Conservation (phyloP, 2,329 filamentous ascomycete species). For the Simplicillium aogashimaense region DNA sequence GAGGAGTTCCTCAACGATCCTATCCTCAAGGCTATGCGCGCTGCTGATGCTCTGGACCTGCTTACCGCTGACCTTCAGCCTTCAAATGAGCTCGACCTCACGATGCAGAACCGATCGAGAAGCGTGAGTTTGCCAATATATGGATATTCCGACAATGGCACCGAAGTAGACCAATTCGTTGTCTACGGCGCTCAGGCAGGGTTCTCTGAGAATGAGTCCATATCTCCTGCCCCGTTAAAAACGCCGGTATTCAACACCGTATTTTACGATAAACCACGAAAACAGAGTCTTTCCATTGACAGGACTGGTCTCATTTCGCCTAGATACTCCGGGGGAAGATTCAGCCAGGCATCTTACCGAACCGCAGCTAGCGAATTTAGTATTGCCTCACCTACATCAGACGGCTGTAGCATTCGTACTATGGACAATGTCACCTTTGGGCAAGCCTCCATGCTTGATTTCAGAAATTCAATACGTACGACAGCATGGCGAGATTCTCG, state of each 20-base stretch:
- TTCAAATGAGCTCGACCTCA: slow-evolving; percentile 36
- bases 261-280: neutral
- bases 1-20: slow-evolving; percentile 31
- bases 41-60: slow-evolving; percentile 46
- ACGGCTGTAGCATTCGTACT: slow-evolving; percentile 21
- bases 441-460: slow-evolving; percentile 27
- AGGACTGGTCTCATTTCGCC: neutral
- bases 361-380: no score
- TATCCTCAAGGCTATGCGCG: slow-evolving; percentile 44
- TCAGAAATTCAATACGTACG: slow-evolving; percentile 16
- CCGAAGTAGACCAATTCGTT: slow-evolving; percentile 35
- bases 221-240: neutral
- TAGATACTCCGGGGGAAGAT: neutral
- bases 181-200: slow-evolving; percentile 28
- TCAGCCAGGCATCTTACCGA: no score
- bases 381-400: slow-evolving; percentile 17
- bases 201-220: neutral
- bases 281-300: neutral
- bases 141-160: slow-evolving; percentile 30
- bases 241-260: slow-evolving; percentile 2
- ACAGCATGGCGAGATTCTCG: no score
- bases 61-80: slow-evolving; percentile 45
- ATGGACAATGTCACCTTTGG: slow-evolving; percentile 27
- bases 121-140: slow-evolving; percentile 41
- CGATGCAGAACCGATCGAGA: slow-evolving; percentile 26